Evolutionary conservation across 2,329 filamentous ascomycete species (phyloP).

Genomic region (Emericellopsis atlantica): DNA sequence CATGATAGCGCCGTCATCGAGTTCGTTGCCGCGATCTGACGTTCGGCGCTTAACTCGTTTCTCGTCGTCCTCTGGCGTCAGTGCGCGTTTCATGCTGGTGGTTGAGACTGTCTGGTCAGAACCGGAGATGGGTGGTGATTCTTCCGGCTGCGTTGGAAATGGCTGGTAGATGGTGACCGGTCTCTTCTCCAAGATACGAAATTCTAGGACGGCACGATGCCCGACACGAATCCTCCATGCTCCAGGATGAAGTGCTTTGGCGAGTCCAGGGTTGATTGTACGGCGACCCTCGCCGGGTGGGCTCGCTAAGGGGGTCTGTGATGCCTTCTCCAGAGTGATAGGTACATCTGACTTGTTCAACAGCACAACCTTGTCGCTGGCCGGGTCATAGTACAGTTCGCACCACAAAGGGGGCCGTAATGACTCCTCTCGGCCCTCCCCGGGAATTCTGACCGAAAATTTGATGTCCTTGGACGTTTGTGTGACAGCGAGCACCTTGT

Average conservation of each 20-base stretch:
- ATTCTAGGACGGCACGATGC: slow-evolving; percentile 39
- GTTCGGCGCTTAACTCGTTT: slow-evolving; percentile 30
- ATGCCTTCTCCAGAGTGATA: slow-evolving; percentile 28
- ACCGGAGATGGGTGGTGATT: slow-evolving; percentile 12
- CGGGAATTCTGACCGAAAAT: slow-evolving; percentile 43
- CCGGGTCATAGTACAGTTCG: slow-evolving; percentile 47
- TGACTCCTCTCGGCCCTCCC: slow-evolving; percentile 27
- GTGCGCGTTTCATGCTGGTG: slow-evolving; percentile 37
- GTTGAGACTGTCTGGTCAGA: slow-evolving; percentile 19
- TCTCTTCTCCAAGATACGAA: slow-evolving; percentile 43
- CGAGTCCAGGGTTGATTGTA: slow-evolving; percentile 28
- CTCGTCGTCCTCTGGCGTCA: slow-evolving; percentile 28
- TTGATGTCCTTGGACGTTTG: slow-evolving; percentile 49
- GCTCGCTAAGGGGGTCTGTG: slow-evolving; percentile 20
- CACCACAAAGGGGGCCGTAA: slow-evolving; percentile 40
- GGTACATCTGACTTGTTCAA: slow-evolving; percentile 42
- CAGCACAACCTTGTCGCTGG: slow-evolving; percentile 45
- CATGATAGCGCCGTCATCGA: slow-evolving; percentile 41
- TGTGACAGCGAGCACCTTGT: slow-evolving; percentile 46
- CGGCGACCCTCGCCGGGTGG: slow-evolving; percentile 27
- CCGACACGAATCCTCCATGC: slow-evolving; percentile 43
- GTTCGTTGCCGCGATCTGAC: slow-evolving; percentile 14
- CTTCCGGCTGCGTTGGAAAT: slow-evolving; percentile 13
- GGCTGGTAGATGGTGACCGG: slow-evolving; percentile 26
- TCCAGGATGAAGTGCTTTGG: slow-evolving; percentile 36